A percentile compares a stretch with the other conserved stretches of the same genome.
phyloP scores from a whole-genome alignment of 305 asterid genomes.

The Plantago lanceolata region DNA sequence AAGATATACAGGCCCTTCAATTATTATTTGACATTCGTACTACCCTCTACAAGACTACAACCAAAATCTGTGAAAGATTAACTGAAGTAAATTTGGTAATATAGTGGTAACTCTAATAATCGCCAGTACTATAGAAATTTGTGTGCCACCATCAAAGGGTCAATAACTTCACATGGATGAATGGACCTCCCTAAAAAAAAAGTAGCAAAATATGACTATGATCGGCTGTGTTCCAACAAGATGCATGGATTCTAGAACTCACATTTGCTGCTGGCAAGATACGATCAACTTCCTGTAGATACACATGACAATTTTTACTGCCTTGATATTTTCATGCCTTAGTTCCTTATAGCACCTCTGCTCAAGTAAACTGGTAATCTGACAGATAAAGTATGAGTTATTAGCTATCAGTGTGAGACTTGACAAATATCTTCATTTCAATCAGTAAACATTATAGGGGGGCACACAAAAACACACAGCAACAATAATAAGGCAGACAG shows the following conservation, averaged over 20 bases:
- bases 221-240: too few species aligned
- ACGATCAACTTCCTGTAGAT: conserved; percentile 60
- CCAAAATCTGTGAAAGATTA: not conserved
- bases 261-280: conserved; percentile 79
- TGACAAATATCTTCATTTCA: not conserved
- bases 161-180: conserved; percentile 8
- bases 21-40: too few species aligned
- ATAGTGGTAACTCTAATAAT: conserved; percentile 9
- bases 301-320: conserved; percentile 64
- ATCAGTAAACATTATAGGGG: not conserved
- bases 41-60: conserved; percentile 7
- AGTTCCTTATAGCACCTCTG: conserved; percentile 72
- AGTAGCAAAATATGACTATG: too few species aligned
- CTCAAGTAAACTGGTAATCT: conserved; percentile 78
- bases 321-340: conserved; percentile 52
- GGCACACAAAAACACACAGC: not conserved
- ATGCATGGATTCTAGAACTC: conserved; percentile 37
- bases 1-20: too few species aligned
- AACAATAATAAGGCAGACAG: conserved; percentile 10
- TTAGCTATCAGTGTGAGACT: conserved; percentile 19
- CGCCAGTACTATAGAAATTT: conserved; percentile 1
- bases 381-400: conserved; percentile 28
- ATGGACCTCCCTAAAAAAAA: too few species aligned
- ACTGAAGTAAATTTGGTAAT: not conserved
- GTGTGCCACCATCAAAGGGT: conserved; percentile 10